phyloP scores from a whole-genome alignment of 257 asterid genomes.

The Cynanchum wilfordii region DNA sequence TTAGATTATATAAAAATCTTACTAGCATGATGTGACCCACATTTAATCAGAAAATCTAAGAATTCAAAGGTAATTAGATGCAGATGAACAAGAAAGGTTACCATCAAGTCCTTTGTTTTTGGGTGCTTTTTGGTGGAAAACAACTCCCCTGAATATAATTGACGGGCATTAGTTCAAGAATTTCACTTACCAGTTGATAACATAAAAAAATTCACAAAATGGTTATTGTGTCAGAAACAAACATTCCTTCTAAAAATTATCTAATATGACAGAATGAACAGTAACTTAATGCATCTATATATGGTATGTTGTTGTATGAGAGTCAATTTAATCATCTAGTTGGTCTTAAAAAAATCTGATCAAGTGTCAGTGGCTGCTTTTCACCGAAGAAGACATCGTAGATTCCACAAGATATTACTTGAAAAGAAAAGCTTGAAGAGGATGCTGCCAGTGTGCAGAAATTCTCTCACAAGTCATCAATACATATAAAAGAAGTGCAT shows the following conservation, averaged over 20 bases:
- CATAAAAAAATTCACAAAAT: neutral
- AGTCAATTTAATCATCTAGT: neutral
- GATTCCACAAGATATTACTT: neutral
- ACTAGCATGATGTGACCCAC: neutral
- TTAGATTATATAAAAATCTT: neutral
- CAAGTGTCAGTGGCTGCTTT: neutral
- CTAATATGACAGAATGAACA: neutral
- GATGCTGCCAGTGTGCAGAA: neutral
- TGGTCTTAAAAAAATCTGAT: neutral
- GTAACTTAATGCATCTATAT: neutral
- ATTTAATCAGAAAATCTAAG: neutral
- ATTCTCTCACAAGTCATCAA: neutral
- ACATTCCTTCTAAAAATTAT: neutral
- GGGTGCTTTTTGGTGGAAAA: slow-evolving; percentile 89
- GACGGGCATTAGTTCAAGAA: neutral
- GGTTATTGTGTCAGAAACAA: neutral
- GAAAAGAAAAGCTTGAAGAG: neutral
- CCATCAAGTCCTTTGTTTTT: slow-evolving; percentile 90
- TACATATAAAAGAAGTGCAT: neutral
- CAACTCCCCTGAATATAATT: slow-evolving; percentile 54
- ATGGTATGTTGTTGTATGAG: neutral
- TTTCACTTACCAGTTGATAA: neutral
- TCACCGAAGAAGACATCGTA: neutral
- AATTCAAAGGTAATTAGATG: neutral
- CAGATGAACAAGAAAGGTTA: slow-evolving; percentile 27